A percentile compares a stretch with the other conserved stretches of the same genome.
These are phyloP conservation scores for Oryza longistaminata DNA, from an alignment of 176 grass and related monocot species.

Conservation along the genomic window DNA sequence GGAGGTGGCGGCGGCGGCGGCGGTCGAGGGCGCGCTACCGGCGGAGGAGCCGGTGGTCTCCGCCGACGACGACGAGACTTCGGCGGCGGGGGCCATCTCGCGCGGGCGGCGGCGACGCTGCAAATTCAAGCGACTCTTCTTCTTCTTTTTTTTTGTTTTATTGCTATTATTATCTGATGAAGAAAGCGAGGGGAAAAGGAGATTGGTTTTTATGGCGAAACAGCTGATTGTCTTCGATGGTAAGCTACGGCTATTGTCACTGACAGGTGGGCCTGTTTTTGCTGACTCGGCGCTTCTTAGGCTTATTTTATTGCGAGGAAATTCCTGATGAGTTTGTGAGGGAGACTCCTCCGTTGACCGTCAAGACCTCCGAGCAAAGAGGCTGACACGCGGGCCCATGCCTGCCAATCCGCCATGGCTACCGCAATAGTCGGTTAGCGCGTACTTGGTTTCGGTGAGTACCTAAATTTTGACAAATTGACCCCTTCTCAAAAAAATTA, in stretches of 20 bases:
- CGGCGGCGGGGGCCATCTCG: slow-evolving; percentile 32
- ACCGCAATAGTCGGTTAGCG: too few species aligned
- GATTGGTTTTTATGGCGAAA: not conserved
- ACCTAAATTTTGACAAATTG: too few species aligned
- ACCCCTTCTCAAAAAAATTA: too few species aligned
- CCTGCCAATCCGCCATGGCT: too few species aligned
- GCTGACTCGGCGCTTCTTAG: not conserved
- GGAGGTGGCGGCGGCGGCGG: slow-evolving; percentile 16
- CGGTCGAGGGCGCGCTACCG: not conserved
- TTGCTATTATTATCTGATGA: not conserved
- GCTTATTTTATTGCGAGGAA: too few species aligned
- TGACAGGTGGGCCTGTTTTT: not conserved
- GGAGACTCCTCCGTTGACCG: too few species aligned
- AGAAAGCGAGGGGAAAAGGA: not conserved
- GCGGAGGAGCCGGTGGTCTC: slow-evolving; percentile 6
- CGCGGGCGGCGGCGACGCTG: slow-evolving; percentile 35
- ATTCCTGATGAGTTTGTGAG: too few species aligned
- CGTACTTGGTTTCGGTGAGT: too few species aligned
- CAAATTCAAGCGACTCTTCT: not conserved
- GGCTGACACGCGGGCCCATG: too few species aligned
- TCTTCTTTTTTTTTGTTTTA: not conserved
- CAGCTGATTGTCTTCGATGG: not conserved
- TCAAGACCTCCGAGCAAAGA: too few species aligned
- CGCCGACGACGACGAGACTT: slow-evolving; percentile 6
- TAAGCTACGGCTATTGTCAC: not conserved